These are phyloP conservation scores for Hypoxylon sp. DNA, from an alignment of 2,329 filamentous ascomycete species.

Conservation along the genomic window DNA sequence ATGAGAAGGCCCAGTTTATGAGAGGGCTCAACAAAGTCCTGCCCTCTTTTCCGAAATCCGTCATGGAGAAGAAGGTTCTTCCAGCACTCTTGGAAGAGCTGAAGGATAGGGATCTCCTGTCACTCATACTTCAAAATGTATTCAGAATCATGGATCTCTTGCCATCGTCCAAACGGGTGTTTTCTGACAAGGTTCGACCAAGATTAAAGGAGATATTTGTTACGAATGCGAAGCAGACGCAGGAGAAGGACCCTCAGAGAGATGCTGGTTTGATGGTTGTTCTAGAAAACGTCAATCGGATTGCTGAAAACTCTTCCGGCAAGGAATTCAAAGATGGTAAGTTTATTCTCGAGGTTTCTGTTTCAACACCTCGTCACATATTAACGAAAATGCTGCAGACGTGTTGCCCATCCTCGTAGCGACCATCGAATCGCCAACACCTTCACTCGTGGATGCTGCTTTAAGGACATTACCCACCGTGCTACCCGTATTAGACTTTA, in stretches of 20 bases:
- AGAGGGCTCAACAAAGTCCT: conserved; percentile 86
- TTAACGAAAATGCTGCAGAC: conserved; percentile 60
- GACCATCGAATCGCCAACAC: conserved; percentile 87
- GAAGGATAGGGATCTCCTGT: conserved; percentile 88
- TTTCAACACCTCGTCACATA: background rate
- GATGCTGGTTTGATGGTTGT: conserved; percentile 93
- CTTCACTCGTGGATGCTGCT: conserved; percentile 86
- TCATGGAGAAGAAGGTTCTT: conserved; percentile 93
- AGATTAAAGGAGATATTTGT: conserved; percentile 84
- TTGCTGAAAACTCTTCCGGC: conserved; percentile 82
- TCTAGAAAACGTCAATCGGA: conserved; percentile 79
- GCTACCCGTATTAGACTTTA: conserved; percentile 91
- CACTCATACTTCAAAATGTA: conserved; percentile 86
- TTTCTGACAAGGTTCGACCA: conserved; percentile 87
- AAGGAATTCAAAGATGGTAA: conserved; percentile 93
- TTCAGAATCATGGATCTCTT: conserved; percentile 87
- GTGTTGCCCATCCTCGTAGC: conserved; percentile 85
- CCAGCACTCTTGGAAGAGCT: conserved; percentile 90
- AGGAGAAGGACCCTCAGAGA: conserved; percentile 81
- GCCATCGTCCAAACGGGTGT: conserved; percentile 77
- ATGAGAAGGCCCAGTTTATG: conserved; percentile 91
- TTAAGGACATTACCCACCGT: conserved; percentile 79
- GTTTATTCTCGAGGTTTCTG: conserved; percentile 43
- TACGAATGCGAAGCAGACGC: conserved; percentile 61
- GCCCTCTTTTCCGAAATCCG: conserved; percentile 89